Evolutionary conservation across 2,329 filamentous ascomycete species (phyloP).

Genomic region (Arthrobotrys sinensis): DNA sequence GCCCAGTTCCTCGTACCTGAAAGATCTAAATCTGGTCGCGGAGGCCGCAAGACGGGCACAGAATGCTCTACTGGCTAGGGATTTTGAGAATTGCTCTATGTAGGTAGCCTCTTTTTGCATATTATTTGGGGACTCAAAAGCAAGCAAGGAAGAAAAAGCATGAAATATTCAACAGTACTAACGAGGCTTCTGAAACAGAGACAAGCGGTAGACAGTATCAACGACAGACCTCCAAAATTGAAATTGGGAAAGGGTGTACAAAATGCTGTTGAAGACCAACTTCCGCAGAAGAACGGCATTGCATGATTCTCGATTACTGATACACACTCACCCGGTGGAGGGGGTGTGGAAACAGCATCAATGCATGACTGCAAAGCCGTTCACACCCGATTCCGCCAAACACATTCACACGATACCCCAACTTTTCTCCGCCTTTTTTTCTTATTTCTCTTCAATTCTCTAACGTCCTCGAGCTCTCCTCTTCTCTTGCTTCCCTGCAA

Average conservation of each 20-base stretch:
- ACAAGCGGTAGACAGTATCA: constrained; percentile 28
- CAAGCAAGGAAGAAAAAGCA: constrained; percentile 3
- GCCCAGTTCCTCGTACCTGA: constrained; percentile 56
- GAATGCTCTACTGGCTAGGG: constrained; percentile 53
- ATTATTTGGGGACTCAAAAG: neutral
- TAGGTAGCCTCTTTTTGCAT: constrained; percentile 8
- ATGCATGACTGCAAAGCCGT: constrained; percentile 15
- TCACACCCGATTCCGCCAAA: constrained; percentile 9
- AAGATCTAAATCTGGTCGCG: constrained; percentile 56
- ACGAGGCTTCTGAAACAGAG: constrained; percentile 14
- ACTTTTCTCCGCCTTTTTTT: constrained; percentile 29
- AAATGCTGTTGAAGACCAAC: constrained; percentile 8
- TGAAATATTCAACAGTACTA: neutral
- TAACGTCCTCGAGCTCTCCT: neutral
- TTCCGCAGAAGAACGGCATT: constrained; percentile 24
- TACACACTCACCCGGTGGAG: neutral
- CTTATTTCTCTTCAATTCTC: constrained; percentile 11
- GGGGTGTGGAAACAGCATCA: neutral
- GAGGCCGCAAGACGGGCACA: constrained; percentile 57
- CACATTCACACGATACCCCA: neutral
- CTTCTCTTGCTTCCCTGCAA: constrained; percentile 6
- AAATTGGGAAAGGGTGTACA: neutral
- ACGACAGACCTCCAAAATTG: neutral
- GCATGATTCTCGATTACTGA: constrained; percentile 27
- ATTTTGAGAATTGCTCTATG: constrained; percentile 59